phyloP scores from a whole-genome alignment of 345 rosid species.

The Syzygium aqueum region DNA sequence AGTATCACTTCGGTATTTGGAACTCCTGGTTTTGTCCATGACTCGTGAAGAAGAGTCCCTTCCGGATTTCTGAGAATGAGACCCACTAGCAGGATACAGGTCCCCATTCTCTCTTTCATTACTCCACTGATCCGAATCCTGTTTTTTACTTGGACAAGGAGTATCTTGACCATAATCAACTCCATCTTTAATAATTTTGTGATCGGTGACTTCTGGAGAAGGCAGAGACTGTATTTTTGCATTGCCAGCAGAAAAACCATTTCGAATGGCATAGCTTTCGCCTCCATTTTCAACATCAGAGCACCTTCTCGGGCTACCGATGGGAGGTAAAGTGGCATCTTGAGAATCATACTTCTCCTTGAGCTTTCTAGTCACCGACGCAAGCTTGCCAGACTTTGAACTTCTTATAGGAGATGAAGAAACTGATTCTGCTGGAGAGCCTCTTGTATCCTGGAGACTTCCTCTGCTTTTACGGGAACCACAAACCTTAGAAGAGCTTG shows the following conservation, averaged over 20 bases:
- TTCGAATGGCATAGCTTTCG: not conserved
- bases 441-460: conserved; percentile 23
- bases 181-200: conserved; percentile 25
- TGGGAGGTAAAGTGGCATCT: not conserved
- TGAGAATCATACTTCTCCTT: conserved; percentile 2
- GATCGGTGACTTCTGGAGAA: conserved; percentile 31
- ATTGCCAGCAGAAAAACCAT: conserved; percentile 34
- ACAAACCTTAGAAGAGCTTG: conserved; percentile 92
- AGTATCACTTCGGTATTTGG: conserved; percentile 9
- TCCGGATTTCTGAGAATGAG: conserved; percentile 44
- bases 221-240: conserved; percentile 12
- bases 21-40: conserved; percentile 48
- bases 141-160: conserved; percentile 16
- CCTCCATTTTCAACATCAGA: conserved; percentile 2
- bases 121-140: conserved; percentile 31
- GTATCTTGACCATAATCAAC: conserved; percentile 35
- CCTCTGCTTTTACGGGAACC: conserved; percentile 34
- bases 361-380: conserved; percentile 10
- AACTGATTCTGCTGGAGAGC: conserved; percentile 44
- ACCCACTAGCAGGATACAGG: conserved; percentile 22
- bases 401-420: conserved; percentile 43
- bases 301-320: conserved; percentile 7
- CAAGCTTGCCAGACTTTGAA: conserved; percentile 15
- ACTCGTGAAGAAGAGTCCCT: conserved; percentile 59
- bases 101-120: conserved; percentile 22